Conservation (phyloP, 192 early-diverging fungal species). For the Neocallimastix lanati region DNA sequence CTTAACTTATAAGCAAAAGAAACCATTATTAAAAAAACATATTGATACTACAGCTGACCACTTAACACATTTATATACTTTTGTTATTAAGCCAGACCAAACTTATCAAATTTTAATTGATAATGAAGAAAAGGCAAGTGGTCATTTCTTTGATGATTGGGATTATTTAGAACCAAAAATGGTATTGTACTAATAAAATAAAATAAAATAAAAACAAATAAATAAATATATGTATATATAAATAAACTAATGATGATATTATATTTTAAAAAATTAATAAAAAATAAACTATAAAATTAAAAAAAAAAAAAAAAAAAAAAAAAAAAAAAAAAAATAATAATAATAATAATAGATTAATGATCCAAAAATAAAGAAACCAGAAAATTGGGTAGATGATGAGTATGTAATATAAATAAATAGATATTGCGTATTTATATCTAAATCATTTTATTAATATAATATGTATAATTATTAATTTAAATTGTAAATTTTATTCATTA, state of each 20-base stretch:
- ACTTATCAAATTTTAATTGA: constrained; percentile 24
- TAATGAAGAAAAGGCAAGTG: constrained; percentile 13
- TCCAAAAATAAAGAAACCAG: constrained; percentile 15
- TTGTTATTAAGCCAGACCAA: constrained; percentile 22
- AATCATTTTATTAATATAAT: no score
- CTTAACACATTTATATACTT: constrained; percentile 19
- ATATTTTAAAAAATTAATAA: no score
- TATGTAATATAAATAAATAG: background rate
- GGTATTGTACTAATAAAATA: background rate
- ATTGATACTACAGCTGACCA: constrained; percentile 17
- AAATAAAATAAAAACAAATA: no score
- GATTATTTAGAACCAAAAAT: constrained; percentile 20
- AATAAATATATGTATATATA: no score
- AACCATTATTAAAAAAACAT: constrained; percentile 20
- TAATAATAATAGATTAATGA: constrained; percentile 2
- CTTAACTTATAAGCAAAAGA: constrained; percentile 24
- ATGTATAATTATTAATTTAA: no score
- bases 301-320: background rate
- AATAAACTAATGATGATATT: no score
- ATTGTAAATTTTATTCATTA: no score
- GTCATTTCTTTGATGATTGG: constrained; percentile 14
- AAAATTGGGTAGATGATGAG: background rate
- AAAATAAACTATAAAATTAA: no score
- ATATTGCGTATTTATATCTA: no score
- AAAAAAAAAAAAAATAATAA: background rate